These are phyloP conservation scores for Luvunga scandens DNA, from an alignment of 345 rosid genomes.

Conservation along the genomic window DNA sequence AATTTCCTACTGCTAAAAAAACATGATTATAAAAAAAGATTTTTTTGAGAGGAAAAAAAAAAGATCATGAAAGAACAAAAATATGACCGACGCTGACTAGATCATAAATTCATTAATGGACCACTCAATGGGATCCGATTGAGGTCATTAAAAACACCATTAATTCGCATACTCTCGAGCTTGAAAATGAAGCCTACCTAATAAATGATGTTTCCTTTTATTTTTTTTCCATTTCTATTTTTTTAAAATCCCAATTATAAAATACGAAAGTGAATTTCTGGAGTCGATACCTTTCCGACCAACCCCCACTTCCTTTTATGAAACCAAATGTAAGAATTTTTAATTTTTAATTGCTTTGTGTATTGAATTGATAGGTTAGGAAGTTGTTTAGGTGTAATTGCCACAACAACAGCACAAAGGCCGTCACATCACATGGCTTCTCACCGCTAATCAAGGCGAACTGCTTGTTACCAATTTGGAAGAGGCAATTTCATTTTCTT, in stretches of 20 bases:
- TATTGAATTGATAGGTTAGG: not conserved
- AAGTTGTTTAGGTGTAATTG: not conserved
- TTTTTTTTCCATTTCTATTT: not conserved
- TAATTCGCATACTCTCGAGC: not conserved
- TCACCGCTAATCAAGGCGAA: conserved; percentile 21
- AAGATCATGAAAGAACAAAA: too few species aligned
- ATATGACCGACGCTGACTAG: too few species aligned
- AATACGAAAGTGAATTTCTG: too few species aligned
- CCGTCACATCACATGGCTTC: not conserved
- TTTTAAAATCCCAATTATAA: too few species aligned
- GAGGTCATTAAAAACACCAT: not conserved
- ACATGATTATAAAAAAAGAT: too few species aligned
- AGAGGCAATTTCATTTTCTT: not conserved
- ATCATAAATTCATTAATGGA: not conserved
- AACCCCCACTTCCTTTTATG: not conserved
- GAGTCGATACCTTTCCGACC: not conserved
- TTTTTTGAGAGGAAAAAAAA: too few species aligned
- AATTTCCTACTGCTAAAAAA: too few species aligned
- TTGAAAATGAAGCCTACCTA: not conserved
- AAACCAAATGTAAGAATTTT: not conserved
- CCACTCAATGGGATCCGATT: not conserved
- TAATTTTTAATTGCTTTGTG: too few species aligned
- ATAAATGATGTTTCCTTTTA: not conserved
- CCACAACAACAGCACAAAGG: not conserved
- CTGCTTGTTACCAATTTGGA: not conserved